phyloP scores from a whole-genome alignment of 805 yeast genomes.

The Candida adriatica region DNA sequence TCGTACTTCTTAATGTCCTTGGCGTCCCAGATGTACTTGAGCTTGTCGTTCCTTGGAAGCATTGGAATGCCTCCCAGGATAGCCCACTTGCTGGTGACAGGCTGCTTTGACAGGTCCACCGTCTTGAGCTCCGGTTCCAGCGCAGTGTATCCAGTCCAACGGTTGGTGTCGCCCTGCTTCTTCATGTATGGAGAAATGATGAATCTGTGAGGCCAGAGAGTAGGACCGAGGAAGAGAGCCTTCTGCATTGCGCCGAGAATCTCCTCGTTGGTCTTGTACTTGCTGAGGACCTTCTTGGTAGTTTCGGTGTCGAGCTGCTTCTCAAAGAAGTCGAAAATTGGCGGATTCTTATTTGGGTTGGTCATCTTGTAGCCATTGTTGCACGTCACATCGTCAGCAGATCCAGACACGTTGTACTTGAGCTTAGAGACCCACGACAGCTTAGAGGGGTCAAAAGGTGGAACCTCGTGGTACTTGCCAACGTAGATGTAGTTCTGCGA shows the following conservation, averaged over 20 bases:
- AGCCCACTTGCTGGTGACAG: too few species aligned
- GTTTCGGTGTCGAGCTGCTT: constrained; percentile 12
- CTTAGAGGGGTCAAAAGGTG: constrained; percentile 9
- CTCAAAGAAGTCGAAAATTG: constrained; percentile 17
- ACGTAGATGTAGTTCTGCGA: constrained; percentile 12
- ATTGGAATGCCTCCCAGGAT: constrained; percentile 12
- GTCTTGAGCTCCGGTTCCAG: constrained; percentile 15
- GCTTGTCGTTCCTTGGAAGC: constrained; percentile 11
- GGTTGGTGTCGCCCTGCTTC: constrained; percentile 8
- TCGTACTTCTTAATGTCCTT: constrained; percentile 9
- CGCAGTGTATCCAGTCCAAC: constrained; percentile 16
- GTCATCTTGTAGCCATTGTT: constrained; percentile 5
- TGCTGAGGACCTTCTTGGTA: constrained; percentile 12
- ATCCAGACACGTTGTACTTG: constrained; percentile 5
- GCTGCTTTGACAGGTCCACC: constrained; percentile 10
- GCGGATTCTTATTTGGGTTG: constrained; percentile 15
- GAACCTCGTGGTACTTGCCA: constrained; percentile 12
- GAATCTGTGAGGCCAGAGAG: constrained; percentile 19
- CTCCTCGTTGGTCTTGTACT: constrained; percentile 19
- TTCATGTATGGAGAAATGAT: constrained; percentile 15
- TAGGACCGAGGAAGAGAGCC: constrained; percentile 19
- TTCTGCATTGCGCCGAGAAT: constrained; percentile 15
- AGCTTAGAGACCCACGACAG: constrained; percentile 2
- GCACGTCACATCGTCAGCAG: constrained; percentile 8
- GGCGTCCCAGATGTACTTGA: constrained; percentile 16